Percentiles rank a stretch among this genome's conserved stretches.
These are phyloP conservation scores for Falciphora oryzae DNA, from an alignment of 2,329 filamentous ascomycete species.

Conservation along the genomic window DNA sequence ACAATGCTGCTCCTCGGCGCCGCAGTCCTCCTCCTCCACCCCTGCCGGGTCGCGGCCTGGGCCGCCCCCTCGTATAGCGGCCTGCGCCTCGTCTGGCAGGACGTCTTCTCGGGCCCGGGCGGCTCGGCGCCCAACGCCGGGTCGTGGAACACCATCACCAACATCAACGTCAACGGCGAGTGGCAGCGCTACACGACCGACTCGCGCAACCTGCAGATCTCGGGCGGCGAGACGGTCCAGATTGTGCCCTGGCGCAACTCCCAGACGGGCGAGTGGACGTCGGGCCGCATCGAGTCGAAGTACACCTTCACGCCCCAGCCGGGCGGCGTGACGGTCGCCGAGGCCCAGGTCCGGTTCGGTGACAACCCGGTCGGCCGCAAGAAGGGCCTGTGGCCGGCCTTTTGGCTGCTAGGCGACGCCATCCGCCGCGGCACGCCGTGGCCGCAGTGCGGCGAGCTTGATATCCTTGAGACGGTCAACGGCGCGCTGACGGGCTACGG, in stretches of 20 bases:
- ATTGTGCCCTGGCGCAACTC: slow-evolving; percentile 37
- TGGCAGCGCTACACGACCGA: slow-evolving; percentile 39
- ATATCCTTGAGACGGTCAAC: slow-evolving; percentile 45
- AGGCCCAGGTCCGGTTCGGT: slow-evolving; percentile 41
- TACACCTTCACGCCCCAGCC: slow-evolving; percentile 38
- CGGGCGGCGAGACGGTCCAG: slow-evolving; percentile 44
- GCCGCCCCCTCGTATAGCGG: slow-evolving; percentile 33
- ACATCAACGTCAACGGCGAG: slow-evolving; percentile 37
- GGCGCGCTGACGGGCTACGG: slow-evolving; percentile 39
- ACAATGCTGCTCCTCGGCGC: neutral
- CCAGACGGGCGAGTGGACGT: slow-evolving; percentile 38
- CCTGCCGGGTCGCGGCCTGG: slow-evolving; percentile 27
- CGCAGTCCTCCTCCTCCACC: slow-evolving; percentile 23
- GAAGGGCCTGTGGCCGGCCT: slow-evolving; percentile 48
- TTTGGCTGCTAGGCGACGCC: slow-evolving; percentile 45
- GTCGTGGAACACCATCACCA: slow-evolving; percentile 33
- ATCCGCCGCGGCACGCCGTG: slow-evolving; percentile 39
- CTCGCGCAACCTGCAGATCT: slow-evolving; percentile 40
- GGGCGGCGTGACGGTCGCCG: slow-evolving; percentile 35
- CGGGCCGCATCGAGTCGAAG: slow-evolving; percentile 42
- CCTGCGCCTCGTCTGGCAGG: slow-evolving; percentile 35
- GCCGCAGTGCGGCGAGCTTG: slow-evolving; percentile 46
- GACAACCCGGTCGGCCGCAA: slow-evolving; percentile 30
- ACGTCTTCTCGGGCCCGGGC: slow-evolving; percentile 34
- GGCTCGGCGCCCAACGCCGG: slow-evolving; percentile 27